phyloP scores from a whole-genome alignment of 495 filamentous ascomycete species.

The Evernia prunastri region DNA sequence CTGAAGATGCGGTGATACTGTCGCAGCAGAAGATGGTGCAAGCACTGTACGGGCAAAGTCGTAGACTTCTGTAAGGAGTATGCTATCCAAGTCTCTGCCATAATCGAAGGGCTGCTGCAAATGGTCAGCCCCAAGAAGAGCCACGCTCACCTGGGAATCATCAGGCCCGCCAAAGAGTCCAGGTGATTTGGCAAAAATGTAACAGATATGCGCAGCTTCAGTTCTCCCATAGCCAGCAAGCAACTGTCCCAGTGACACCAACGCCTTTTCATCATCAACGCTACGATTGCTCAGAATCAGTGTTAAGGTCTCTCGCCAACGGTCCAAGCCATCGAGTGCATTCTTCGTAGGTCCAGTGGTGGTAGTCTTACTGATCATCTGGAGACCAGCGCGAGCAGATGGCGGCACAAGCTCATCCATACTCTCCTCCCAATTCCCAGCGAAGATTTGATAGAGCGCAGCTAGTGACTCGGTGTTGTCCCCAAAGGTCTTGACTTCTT shows the following conservation, averaged over 20 bases:
- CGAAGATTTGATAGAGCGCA: slow-evolving; percentile 85
- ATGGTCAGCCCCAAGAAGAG: slow-evolving; percentile 80
- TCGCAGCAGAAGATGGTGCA: slow-evolving; percentile 44
- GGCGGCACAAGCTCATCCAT: slow-evolving; percentile 95
- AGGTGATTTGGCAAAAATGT: slow-evolving; percentile 46
- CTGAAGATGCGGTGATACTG: slow-evolving; percentile 74
- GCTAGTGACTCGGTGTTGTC: slow-evolving; percentile 78
- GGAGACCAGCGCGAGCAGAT: slow-evolving; percentile 84
- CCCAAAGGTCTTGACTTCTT: slow-evolving; percentile 75
- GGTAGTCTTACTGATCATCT: slow-evolving; percentile 70
- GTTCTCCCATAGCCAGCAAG: slow-evolving; percentile 79
- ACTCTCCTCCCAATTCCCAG: slow-evolving; percentile 88
- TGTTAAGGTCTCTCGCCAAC: slow-evolving; percentile 86
- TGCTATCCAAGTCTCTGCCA: slow-evolving; percentile 70
- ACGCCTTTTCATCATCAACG: slow-evolving; percentile 63
- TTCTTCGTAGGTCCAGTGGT: slow-evolving; percentile 58
- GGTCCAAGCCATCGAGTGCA: slow-evolving; percentile 75
- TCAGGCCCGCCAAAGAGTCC: slow-evolving; percentile 74
- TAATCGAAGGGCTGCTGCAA: slow-evolving; percentile 56
- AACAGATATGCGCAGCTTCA: slow-evolving; percentile 90
- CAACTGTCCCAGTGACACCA: slow-evolving; percentile 74
- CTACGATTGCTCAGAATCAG: slow-evolving; percentile 84
- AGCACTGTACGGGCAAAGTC: slow-evolving; percentile 74
- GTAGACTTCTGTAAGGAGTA: slow-evolving; percentile 86
- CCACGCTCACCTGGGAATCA: slow-evolving; percentile 70